phyloP scores from a whole-genome alignment of 2,329 filamentous ascomycete genomes.

The Dothideomycetidae sp. region DNA sequence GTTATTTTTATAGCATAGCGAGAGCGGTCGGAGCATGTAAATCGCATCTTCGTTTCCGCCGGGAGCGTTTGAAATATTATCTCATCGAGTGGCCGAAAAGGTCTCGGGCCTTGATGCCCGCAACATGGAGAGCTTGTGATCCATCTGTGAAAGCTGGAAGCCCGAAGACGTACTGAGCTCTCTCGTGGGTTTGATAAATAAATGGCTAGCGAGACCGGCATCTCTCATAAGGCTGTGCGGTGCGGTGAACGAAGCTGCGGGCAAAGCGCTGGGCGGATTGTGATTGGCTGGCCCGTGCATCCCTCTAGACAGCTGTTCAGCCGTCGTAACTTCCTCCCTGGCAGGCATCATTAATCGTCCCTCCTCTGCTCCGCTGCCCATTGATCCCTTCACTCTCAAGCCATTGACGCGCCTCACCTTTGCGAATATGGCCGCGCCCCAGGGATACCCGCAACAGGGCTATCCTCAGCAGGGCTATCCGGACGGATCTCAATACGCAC shows the following conservation, averaged over 20 bases:
- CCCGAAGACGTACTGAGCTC: too few relatives aligned
- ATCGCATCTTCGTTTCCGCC: not conserved
- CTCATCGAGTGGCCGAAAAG: too few relatives aligned
- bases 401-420: too few relatives aligned
- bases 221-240: too few relatives aligned
- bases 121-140: too few relatives aligned
- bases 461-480: slow-evolving; percentile 14
- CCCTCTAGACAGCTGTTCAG: slow-evolving; percentile 10
- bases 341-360: not conserved
- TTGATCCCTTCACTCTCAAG: too few relatives aligned
- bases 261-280: not conserved
- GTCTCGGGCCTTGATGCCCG: too few relatives aligned
- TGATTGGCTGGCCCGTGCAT: slow-evolving; percentile 9
- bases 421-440: slow-evolving; percentile 4
- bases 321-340: not conserved
- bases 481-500: slow-evolving; percentile 12
- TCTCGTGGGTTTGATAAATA: too few relatives aligned
- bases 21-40: not conserved
- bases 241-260: too few relatives aligned
- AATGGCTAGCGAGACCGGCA: too few relatives aligned
- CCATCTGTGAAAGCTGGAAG: too few relatives aligned
- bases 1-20: slow-evolving; percentile 4
- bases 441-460: slow-evolving; percentile 7
- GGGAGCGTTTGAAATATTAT: not conserved
- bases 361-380: not conserved